Evolutionary conservation across 345 rosid genomes (phyloP).

Genomic region (Euclidium syriacum): DNA sequence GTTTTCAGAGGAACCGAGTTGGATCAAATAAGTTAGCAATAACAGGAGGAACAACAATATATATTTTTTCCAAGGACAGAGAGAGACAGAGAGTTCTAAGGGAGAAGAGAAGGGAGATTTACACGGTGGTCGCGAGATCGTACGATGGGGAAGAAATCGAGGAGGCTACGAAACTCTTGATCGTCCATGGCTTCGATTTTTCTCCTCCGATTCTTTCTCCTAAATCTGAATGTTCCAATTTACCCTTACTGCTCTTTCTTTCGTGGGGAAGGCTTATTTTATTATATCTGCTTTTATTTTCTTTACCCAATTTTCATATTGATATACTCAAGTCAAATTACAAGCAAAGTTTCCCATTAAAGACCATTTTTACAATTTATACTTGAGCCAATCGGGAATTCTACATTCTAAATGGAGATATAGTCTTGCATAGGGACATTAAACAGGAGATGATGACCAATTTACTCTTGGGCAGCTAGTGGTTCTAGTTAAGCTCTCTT

Average conservation of each 20-base stretch:
- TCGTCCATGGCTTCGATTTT: conserved; percentile 52
- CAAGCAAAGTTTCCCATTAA: too few species aligned
- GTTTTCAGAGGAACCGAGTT: conserved; percentile 1
- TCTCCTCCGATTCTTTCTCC: conserved; percentile 16
- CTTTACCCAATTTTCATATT: too few species aligned
- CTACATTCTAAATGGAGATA: too few species aligned
- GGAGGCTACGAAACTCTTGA: conserved; percentile 65
- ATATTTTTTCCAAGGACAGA: not conserved
- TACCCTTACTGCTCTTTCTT: conserved; percentile 3
- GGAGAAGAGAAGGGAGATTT: conserved; percentile 3
- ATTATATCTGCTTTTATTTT: too few species aligned
- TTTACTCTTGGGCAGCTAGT: too few species aligned
- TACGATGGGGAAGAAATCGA: conserved; percentile 75
- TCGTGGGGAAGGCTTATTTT: too few species aligned
- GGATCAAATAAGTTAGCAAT: not conserved
- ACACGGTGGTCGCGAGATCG: conserved; percentile 71
- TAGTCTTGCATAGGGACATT: too few species aligned
- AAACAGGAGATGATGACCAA: too few species aligned
- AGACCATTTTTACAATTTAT: too few species aligned
- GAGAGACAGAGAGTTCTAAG: not conserved
- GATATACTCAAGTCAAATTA: too few species aligned
- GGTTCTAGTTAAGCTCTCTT: too few species aligned
- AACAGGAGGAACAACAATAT: not conserved
- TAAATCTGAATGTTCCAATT: not conserved
- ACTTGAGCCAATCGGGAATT: too few species aligned